Conservation (phyloP, 495 filamentous ascomycete species). For the Hyaloscypha bicolor region DNA sequence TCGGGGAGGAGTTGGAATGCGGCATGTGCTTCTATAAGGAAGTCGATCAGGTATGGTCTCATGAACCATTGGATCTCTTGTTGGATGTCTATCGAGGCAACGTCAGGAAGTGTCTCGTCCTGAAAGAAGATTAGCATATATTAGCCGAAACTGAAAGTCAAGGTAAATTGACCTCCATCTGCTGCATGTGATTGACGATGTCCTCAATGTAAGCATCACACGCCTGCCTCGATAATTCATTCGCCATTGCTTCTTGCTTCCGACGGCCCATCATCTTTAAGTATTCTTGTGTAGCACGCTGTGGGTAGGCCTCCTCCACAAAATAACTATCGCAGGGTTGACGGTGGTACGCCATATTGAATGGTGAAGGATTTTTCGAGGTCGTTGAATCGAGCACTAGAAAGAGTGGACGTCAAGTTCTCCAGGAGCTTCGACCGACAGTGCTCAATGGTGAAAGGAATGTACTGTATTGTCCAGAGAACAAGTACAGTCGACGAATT, state of each 20-base stretch:
- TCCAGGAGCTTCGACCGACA: conserved; percentile 38
- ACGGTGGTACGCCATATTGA: conserved; percentile 75
- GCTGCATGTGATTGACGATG: conserved; percentile 87
- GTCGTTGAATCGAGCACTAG: conserved; percentile 10
- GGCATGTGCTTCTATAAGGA: conserved; percentile 94
- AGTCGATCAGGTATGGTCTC: conserved; percentile 97
- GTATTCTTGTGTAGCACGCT: conserved; percentile 67
- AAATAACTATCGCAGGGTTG: conserved; percentile 80
- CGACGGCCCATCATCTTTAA: conserved; percentile 72
- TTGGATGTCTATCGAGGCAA: conserved; percentile 97
- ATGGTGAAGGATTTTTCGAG: conserved; percentile 22
- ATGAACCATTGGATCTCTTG: conserved; percentile 99
- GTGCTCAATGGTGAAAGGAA: conserved; percentile 28
- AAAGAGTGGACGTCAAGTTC: conserved; percentile 38
- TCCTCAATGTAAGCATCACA: conserved; percentile 91
- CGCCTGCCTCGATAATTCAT: conserved; percentile 80
- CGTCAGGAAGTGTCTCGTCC: conserved; percentile 90
- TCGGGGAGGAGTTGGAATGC: conserved; percentile 93
- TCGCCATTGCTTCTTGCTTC: conserved; percentile 80
- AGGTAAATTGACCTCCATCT: conserved; percentile 80
- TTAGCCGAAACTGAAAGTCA: conserved; percentile 11
- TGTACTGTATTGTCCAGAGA: conserved; percentile 18
- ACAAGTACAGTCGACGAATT: conserved; percentile 24
- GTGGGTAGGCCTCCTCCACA: conserved; percentile 65
- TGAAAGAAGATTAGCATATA: conserved; percentile 43